Conservation (phyloP, 164 flowering plant genomes). For the Buxus sempervirens region DNA sequence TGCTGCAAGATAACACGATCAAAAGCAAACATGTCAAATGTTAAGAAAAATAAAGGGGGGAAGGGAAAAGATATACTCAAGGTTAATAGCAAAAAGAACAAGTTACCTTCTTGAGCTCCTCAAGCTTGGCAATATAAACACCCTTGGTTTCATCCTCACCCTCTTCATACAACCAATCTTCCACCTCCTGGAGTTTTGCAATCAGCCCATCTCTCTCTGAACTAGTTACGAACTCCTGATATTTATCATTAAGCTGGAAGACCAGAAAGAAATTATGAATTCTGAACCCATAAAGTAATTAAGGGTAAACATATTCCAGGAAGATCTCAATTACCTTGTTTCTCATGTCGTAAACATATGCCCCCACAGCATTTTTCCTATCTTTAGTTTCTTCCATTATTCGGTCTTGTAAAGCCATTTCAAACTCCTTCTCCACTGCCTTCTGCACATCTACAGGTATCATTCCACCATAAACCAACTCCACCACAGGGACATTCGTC, state of each 20-base stretch:
- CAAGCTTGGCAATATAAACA: conserved; percentile 92
- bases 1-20: conserved; percentile 39
- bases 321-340: conserved; percentile 52
- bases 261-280: neutral
- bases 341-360: conserved; percentile 96
- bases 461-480: conserved; percentile 74
- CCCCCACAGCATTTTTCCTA: conserved; percentile 91
- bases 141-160: conserved; percentile 99
- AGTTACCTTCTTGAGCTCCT: conserved; percentile 84
- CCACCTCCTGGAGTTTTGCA: conserved; percentile 74
- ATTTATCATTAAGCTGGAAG: conserved; percentile 77
- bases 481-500: conserved; percentile 62
- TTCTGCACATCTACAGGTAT: conserved; percentile 66
- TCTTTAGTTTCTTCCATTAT: conserved; percentile 98
- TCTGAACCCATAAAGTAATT: neutral
- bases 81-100: neutral
- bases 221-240: conserved; percentile 65
- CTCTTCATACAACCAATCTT: conserved; percentile 97
- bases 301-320: too few species aligned
- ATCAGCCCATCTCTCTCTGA: conserved; percentile 59
- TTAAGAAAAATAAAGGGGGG: too few species aligned
- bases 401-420: conserved; percentile 94
- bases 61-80: too few species aligned
- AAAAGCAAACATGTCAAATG: neutral
- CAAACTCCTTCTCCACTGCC: conserved; percentile 91